Conservation (phyloP, 2,329 filamentous ascomycete genomes). For the Fusarium annulatum region DNA sequence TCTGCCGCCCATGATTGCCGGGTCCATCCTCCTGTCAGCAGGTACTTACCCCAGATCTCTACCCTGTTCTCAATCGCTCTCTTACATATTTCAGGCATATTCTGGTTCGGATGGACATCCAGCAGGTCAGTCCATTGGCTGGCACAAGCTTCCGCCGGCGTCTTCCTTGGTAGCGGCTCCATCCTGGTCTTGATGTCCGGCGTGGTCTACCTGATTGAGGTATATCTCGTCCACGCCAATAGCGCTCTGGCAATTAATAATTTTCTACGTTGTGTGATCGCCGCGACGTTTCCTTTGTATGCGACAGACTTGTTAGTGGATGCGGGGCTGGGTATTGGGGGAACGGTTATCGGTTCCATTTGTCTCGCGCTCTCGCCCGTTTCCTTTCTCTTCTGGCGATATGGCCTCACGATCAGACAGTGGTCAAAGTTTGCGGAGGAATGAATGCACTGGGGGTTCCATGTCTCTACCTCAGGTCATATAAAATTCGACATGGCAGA, state of each 20-base stretch:
- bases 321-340: neutral
- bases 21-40: neutral
- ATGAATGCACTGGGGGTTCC: fast-evolving
- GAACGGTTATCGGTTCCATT: neutral
- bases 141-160: neutral
- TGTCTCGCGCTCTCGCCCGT: neutral
- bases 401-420: neutral
- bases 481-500: fast-evolving
- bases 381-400: neutral
- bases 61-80: fast-evolving
- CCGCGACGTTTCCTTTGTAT: neutral
- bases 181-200: neutral
- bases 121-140: neutral
- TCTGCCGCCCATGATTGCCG: neutral
- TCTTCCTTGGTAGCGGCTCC: neutral
- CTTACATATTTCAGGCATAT: neutral
- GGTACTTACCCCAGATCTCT: neutral
- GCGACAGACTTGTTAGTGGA: neutral
- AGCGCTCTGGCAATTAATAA: neutral
- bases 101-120: neutral
- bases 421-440: neutral
- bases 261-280: neutral
- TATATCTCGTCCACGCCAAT: neutral
- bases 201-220: neutral
- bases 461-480: fast-evolving